Percentiles rank a stretch among this genome's conserved stretches.
These are phyloP conservation scores for Yamadazyma kitorensis DNA, from an alignment of 805 yeast genomes.

Conservation along the genomic window DNA sequence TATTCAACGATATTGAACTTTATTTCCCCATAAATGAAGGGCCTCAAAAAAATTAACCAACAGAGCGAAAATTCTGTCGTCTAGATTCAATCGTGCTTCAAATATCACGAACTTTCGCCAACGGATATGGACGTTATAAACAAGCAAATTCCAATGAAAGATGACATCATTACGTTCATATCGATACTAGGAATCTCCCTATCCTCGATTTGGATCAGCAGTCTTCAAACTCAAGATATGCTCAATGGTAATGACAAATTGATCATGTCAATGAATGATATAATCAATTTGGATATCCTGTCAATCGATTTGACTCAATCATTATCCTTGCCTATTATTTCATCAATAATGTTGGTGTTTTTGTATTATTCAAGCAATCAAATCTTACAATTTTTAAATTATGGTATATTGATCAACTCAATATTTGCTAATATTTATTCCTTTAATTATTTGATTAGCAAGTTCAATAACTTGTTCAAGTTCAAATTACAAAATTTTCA, in stretches of 20 bases:
- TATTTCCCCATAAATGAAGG: too few relatives aligned
- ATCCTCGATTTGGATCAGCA: background rate
- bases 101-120: too few relatives aligned
- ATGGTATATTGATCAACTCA: too few relatives aligned
- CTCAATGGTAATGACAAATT: background rate
- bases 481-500: conserved; percentile 6
- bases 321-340: conserved; percentile 1
- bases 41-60: too few relatives aligned
- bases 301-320: conserved; percentile 1
- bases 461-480: too few relatives aligned
- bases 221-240: background rate
- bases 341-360: background rate
- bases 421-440: too few relatives aligned
- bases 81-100: too few relatives aligned
- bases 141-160: too few relatives aligned
- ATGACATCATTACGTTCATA: conserved; percentile 1
- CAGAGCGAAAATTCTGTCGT: too few relatives aligned
- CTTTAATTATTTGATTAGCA: conserved; percentile 4
- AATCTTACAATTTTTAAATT: too few relatives aligned
- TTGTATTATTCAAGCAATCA: conserved; percentile 9
- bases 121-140: too few relatives aligned
- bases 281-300: background rate
- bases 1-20: too few relatives aligned
- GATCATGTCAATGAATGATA: conserved; percentile 1
- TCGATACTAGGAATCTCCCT: background rate